phyloP scores from a whole-genome alignment of 495 filamentous ascomycete genomes.

The Cryomyces minteri region DNA sequence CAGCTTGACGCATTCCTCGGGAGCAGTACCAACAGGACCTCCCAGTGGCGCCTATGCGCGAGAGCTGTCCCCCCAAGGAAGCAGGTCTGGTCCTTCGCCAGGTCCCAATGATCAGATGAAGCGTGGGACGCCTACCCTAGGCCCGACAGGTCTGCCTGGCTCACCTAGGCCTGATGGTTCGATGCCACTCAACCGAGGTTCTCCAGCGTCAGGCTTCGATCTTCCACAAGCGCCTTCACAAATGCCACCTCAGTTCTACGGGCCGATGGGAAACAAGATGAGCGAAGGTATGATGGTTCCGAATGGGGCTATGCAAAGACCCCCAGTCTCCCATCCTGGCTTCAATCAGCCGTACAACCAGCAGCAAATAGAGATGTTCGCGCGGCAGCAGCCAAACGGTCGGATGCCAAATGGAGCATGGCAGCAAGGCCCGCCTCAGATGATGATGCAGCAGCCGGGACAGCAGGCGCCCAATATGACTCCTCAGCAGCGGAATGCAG shows the following conservation, averaged over 20 bases:
- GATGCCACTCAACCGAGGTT: constrained; percentile 57
- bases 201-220: constrained; percentile 65
- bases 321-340: constrained; percentile 63
- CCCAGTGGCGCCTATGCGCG: constrained; percentile 28
- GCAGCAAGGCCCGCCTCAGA: constrained; percentile 19
- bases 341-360: constrained; percentile 47
- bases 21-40: constrained; percentile 38
- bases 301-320: constrained; percentile 52
- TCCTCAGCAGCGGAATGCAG: constrained; percentile 45
- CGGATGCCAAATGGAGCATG: constrained; percentile 26
- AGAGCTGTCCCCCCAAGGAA: constrained; percentile 68
- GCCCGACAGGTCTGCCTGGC: constrained; percentile 47
- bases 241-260: constrained; percentile 22
- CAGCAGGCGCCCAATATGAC: constrained; percentile 45
- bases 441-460: constrained; percentile 35
- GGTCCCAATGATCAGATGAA: constrained; percentile 82
- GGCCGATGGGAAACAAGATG: constrained; percentile 29
- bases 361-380: constrained; percentile 24
- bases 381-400: constrained; percentile 21
- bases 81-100: constrained; percentile 67
- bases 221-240: constrained; percentile 42
- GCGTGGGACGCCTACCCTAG: constrained; percentile 77
- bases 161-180: constrained; percentile 67
- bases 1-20: constrained; percentile 35
- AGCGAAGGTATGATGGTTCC: constrained; percentile 39